Base-by-base conservation (phyloP, 2,329 filamentous ascomycete genomes). In the Helicocarpus griseus region DNA sequence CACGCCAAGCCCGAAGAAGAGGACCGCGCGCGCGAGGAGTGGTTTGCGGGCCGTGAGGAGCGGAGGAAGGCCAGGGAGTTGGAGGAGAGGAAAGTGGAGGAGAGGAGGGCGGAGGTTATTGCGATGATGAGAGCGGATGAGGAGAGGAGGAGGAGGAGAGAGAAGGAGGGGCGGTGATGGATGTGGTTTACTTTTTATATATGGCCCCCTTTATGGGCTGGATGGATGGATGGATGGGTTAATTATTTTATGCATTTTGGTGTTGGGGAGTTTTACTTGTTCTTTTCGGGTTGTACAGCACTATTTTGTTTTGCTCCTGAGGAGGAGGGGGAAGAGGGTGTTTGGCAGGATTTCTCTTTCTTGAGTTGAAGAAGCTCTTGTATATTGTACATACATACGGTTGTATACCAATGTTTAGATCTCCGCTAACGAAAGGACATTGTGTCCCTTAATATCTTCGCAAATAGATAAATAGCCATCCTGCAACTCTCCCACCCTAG, bases 11-110 rank as follows among this genome's bases (percentile, higher is more conserved):
- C 83, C 57, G 82, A 79, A 50, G 88, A 94, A 67, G 80, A 94
- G 69, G 93, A 98, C 72, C 83, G 82, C 22, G 93, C 93, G 57
- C 77, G 93, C 49, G 87, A 89, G 69, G 89, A 97, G 66, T 98
- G 93, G 93, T 97, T 97, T 68, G 81, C 82, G 48, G 77, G 80
- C 57, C 79, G 87, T 48, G 76, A 87, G 60, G 81, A 89, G 71
- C 77, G 90, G 51, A 79, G 82, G 60, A 73, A 73, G 52, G 81
- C 85, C 68, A 73, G 82, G 35, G 83, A 89, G 68, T 76, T 77
- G 56, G 82, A 83, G 61, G 76, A 78, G 38, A 58, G 56, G 19
- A 60, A 54, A 48, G 67, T 68, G 3, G 69, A 73, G 58, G 63
- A 64, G 55, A 62, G 67, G 43, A 67, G 70, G 52, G 61, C 59